Evolutionary conservation across 139 green algal genomes (phyloP), one percentile per base, ranked within the genome.

Genomic region (Asterochloris sp.): DNA sequence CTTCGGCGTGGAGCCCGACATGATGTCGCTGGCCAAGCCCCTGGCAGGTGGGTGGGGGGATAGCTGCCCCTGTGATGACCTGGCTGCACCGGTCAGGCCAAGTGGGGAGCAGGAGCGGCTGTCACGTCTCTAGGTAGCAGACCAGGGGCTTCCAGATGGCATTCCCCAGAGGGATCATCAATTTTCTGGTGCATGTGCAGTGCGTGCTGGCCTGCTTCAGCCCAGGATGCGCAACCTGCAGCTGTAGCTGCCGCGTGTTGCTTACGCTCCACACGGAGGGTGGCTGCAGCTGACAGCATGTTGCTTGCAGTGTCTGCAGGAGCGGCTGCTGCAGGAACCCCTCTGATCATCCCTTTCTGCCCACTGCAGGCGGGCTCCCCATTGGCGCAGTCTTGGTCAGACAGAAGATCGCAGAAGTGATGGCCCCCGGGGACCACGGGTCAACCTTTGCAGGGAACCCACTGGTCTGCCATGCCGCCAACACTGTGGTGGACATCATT

Each of bases 11-110:
- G 75, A 92, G 86, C 96, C 97, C 24, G 97, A 99, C 91, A 97
- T 99, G 64, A 98, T 99, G 93, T 97, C 94, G 0, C 83, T 98
- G 27, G 97, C 97, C 75, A 99, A 99, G 90, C 97, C 97, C 13
- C 90, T 99, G 21, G 97, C 97, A 69, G 96, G 95, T 80, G 75
- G 47, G 73, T 27, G n/a, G 26, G 78, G 21, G 21, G 60, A 21
- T 8, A n/a, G n/a, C 27, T 75, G 27, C 19, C 69, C 69, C 27
- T 29, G 16, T 76, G 69, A 76, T 21, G 69, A 60, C 26, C 69
- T 60, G 69, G 13, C 2, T 75, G 16, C 29, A 11, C 14, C 38
- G 23, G 23, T 76, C 26, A 26, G 69, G 23, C 8, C 19, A 54
- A 76, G 69, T 0, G 12, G 14, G 26, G 29, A 54, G 69, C 69